Percentiles rank a stretch among this genome's conserved stretches.
Conservation (phyloP, 2,329 filamentous ascomycete species). For the Hypoxylon sp. region DNA sequence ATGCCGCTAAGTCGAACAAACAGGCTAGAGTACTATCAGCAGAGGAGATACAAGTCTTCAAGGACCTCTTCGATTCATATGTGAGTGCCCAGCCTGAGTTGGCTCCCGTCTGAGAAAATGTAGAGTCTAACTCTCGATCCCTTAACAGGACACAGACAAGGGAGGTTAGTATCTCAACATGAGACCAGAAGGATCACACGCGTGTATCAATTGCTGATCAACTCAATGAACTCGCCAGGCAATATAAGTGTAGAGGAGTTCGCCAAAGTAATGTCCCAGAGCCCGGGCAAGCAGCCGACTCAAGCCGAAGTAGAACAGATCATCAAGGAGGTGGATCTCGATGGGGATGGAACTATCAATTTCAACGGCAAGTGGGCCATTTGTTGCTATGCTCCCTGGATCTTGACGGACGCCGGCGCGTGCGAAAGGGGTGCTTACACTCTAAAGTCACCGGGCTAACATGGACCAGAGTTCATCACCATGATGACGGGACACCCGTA, state of each 20-base stretch:
- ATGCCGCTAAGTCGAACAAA: conserved; percentile 4
- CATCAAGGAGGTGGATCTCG: conserved; percentile 50
- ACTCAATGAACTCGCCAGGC: conserved; percentile 27
- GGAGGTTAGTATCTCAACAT: conserved; percentile 36
- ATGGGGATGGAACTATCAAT: conserved; percentile 51
- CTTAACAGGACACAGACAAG: conserved; percentile 38
- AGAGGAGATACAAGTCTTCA: conserved; percentile 44
- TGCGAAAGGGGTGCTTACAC: not conserved
- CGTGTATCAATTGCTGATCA: not conserved
- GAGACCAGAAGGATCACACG: not conserved
- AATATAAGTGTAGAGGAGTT: conserved; percentile 51
- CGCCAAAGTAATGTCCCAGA: conserved; percentile 48
- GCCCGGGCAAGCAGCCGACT: conserved; percentile 41
- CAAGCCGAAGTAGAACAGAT: conserved; percentile 50
- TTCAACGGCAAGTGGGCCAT: conserved; percentile 46
- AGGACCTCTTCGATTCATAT: conserved; percentile 44
- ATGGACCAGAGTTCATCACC: conserved; percentile 48
- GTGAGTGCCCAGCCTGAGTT: conserved; percentile 26
- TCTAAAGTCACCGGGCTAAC: conserved; percentile 7
- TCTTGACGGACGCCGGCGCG: not conserved
- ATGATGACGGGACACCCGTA: conserved; percentile 53
- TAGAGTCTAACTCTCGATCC: conserved; percentile 3
- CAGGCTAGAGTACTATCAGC: conserved; percentile 38
- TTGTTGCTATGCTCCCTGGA: not conserved
- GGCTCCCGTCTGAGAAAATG: not conserved